These are phyloP conservation scores for Decorospora gaudefroyi DNA, from an alignment of 2,329 filamentous ascomycete species.

Conservation along the genomic window DNA sequence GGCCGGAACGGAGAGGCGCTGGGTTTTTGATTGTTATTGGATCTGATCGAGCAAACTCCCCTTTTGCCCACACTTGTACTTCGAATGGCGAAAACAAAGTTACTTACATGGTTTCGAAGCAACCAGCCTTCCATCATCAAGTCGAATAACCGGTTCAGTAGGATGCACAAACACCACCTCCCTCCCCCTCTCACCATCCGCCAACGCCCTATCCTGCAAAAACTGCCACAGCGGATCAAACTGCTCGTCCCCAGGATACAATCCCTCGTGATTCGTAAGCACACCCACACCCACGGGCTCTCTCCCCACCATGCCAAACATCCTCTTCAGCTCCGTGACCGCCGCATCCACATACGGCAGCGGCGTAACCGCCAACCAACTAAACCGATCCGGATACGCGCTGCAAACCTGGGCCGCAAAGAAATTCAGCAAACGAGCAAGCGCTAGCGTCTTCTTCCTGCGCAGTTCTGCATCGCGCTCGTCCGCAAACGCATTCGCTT, in stretches of 20 bases:
- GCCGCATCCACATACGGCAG: constrained; percentile 39
- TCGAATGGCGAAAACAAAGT: neutral
- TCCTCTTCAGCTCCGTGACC: constrained; percentile 29
- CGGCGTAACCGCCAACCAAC: constrained; percentile 35
- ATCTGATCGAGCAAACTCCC: too few species aligned
- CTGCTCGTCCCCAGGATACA: constrained; percentile 38
- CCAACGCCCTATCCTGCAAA: constrained; percentile 26
- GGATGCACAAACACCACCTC: constrained; percentile 45
- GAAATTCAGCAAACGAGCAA: constrained; percentile 46
- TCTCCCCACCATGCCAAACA: constrained; percentile 38
- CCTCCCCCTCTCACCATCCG: constrained; percentile 14
- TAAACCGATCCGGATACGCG: constrained; percentile 35
- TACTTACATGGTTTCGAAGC: constrained; percentile 41
- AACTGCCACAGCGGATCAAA: constrained; percentile 37
- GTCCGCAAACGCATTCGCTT: constrained; percentile 40
- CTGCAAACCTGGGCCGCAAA: constrained; percentile 33
- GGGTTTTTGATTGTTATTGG: neutral
- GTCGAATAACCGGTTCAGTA: constrained; percentile 40
- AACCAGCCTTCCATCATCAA: constrained; percentile 34
- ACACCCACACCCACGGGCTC: constrained; percentile 40
- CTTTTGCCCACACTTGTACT: too few species aligned
- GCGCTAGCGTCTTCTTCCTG: constrained; percentile 34
- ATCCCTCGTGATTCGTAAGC: constrained; percentile 43
- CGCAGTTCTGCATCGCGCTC: constrained; percentile 15
- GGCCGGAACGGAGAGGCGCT: constrained; percentile 43